phyloP scores from a whole-genome alignment of 1,139 yeast species.

The Scheffersomyces parashehatae region DNA sequence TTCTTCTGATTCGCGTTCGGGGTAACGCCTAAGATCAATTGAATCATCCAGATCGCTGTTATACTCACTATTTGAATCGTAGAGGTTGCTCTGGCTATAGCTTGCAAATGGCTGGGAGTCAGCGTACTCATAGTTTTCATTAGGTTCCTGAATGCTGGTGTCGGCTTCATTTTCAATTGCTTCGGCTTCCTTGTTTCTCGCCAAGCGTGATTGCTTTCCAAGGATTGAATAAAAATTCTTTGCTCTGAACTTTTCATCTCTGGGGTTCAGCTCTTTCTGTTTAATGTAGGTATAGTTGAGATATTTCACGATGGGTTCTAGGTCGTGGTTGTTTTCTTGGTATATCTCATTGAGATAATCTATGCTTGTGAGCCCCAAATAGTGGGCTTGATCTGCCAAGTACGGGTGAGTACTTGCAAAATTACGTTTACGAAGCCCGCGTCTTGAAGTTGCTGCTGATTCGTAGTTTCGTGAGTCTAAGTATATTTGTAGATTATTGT shows the following conservation, averaged over 20 bases:
- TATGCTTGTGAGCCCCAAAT: slow-evolving; percentile 40
- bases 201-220: slow-evolving; percentile 25
- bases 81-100: background rate
- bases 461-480: slow-evolving; percentile 15
- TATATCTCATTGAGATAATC: slow-evolving; percentile 41
- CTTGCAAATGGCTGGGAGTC: slow-evolving; percentile 1
- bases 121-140: slow-evolving; percentile 1
- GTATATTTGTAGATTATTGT: slow-evolving; percentile 13
- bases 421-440: slow-evolving; percentile 45
- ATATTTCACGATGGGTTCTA: slow-evolving; percentile 34
- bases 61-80: background rate
- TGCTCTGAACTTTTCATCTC: slow-evolving; percentile 41
- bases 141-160: background rate
- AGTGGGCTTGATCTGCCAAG: slow-evolving; percentile 49
- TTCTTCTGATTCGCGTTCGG: no score
- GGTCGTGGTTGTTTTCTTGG: slow-evolving; percentile 30
- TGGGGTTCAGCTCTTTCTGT: slow-evolving; percentile 34
- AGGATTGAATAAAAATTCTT: slow-evolving; percentile 41
- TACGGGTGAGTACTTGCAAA: slow-evolving; percentile 52
- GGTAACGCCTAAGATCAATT: background rate
- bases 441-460: slow-evolving; percentile 12
- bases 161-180: slow-evolving; percentile 1
- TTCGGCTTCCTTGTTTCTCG: slow-evolving; percentile 11
- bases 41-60: background rate
- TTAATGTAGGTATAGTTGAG: slow-evolving; percentile 38